phyloP scores from a whole-genome alignment of 495 filamentous ascomycete species.

The Aspergillus avenaceus region DNA sequence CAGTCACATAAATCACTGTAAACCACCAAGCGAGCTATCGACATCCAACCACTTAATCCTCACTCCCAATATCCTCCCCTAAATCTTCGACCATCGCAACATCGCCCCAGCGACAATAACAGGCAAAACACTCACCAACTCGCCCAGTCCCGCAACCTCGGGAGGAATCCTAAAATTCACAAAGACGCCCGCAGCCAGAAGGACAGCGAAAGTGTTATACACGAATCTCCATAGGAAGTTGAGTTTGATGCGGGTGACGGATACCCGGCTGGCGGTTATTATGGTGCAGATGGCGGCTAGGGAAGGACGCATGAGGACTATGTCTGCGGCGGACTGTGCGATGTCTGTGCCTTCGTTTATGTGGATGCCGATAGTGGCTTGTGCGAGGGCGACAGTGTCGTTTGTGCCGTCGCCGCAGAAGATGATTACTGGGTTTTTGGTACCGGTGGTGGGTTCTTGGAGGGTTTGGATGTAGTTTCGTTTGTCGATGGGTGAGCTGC shows the following conservation, averaged over 20 bases:
- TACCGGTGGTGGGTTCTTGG: conserved; percentile 48
- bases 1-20: no score
- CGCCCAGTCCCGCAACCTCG: conserved; percentile 69
- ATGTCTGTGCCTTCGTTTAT: conserved; percentile 60
- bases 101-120: conserved; percentile 58
- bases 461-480: conserved; percentile 53
- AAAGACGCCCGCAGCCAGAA: conserved; percentile 69
- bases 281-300: conserved; percentile 55
- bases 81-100: conserved; percentile 36
- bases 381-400: conserved; percentile 69
- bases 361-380: conserved; percentile 71
- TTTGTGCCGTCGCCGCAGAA: conserved; percentile 82
- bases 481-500: conserved; percentile 60
- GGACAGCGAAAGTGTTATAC: conserved; percentile 70
- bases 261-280: conserved; percentile 53
- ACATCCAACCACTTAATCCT: no score
- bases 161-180: conserved; percentile 62
- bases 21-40: no score
- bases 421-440: conserved; percentile 42
- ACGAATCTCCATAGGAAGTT: conserved; percentile 73
- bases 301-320: conserved; percentile 58
- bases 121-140: conserved; percentile 73
- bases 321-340: conserved; percentile 64
- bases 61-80: no score
- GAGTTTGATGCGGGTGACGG: conserved; percentile 54